Evolutionary conservation across 345 rosid genomes (phyloP).

Genomic region (Eucalyptus marginata): DNA sequence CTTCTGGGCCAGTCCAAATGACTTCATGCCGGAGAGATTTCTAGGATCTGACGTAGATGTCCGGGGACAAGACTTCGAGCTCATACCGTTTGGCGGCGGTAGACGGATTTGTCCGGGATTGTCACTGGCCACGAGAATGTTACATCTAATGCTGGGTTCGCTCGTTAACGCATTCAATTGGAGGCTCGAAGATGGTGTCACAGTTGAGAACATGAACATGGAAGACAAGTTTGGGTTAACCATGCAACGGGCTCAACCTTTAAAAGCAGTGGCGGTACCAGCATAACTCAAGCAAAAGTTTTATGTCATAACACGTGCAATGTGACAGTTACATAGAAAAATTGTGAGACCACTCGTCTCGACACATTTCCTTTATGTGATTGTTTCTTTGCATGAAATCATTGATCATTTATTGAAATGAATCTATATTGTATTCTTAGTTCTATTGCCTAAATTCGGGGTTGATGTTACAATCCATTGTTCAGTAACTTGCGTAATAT

Average conservation of each 20-base stretch:
- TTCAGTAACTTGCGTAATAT: not conserved
- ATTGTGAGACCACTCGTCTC: not conserved
- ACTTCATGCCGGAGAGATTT: conserved; percentile 32
- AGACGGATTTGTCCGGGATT: conserved; percentile 38
- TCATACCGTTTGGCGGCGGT: conserved; percentile 33
- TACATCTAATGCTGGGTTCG: conserved; percentile 22
- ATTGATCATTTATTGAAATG: not conserved
- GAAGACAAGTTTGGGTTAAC: conserved; percentile 23
- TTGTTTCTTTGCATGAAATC: not conserved
- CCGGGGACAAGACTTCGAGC: conserved; percentile 15
- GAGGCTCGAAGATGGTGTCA: conserved; percentile 8
- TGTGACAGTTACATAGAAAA: not conserved
- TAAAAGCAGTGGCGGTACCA: not conserved
- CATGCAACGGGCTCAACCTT: not conserved
- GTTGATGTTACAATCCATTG: not conserved
- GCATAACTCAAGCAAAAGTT: not conserved
- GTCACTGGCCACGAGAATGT: conserved; percentile 23
- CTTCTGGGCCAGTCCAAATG: conserved; percentile 6
- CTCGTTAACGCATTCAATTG: conserved; percentile 30
- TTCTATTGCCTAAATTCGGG: not conserved
- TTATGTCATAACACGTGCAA: not conserved
- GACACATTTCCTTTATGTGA: not conserved
- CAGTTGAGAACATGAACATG: not conserved
- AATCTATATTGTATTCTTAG: not conserved
- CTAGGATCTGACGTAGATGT: conserved; percentile 17